Percentiles rank a stretch among this genome's conserved stretches.
Conservation (phyloP, 1,139 yeast genomes). For the Saccharomyces pastorianus region DNA sequence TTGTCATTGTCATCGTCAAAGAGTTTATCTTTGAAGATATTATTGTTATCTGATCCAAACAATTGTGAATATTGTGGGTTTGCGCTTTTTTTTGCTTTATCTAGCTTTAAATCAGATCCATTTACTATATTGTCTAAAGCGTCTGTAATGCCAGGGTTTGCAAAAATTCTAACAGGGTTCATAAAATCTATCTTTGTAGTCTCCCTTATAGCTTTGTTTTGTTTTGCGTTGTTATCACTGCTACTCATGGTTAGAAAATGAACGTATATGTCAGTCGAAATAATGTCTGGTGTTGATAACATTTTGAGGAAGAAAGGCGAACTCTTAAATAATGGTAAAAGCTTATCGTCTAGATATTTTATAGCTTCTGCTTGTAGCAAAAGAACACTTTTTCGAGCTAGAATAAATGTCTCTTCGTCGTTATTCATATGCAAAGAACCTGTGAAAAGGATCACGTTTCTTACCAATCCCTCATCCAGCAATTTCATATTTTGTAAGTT, state of each 20-base stretch:
- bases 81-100: background rate
- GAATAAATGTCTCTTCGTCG: slow-evolving; percentile 15
- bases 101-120: slow-evolving; percentile 2
- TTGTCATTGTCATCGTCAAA: slow-evolving; percentile 7
- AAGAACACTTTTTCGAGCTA: slow-evolving; percentile 52
- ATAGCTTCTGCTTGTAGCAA: slow-evolving; percentile 47
- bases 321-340: slow-evolving; percentile 47
- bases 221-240: background rate
- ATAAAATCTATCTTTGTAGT: slow-evolving; percentile 1
- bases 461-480: slow-evolving; percentile 15
- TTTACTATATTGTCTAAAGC: slow-evolving; percentile 19
- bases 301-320: slow-evolving; percentile 42
- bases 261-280: background rate
- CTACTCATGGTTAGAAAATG: background rate
- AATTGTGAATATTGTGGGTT: background rate
- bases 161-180: slow-evolving; percentile 11
- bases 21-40: slow-evolving; percentile 6
- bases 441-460: slow-evolving; percentile 12
- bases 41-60: background rate
- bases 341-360: slow-evolving; percentile 43
- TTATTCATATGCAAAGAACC: background rate
- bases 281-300: slow-evolving; percentile 19
- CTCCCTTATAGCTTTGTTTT: background rate
- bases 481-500: slow-evolving; percentile 10
- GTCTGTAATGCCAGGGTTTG: slow-evolving; percentile 17